phyloP scores from a whole-genome alignment of 345 rosid genomes.

The Hibiscus trionum region DNA sequence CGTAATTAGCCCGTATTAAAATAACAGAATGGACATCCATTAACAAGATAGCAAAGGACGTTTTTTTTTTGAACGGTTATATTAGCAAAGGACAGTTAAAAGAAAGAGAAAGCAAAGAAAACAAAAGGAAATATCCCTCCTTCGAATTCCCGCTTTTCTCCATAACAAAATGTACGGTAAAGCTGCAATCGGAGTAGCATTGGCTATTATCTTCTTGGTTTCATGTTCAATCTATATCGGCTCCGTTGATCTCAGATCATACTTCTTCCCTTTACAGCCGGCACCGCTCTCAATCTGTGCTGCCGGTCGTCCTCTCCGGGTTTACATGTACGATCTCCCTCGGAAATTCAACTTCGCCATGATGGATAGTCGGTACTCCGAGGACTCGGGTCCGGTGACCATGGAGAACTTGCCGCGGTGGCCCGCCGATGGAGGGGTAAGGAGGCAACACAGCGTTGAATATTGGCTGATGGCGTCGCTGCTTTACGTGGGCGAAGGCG shows the following conservation, averaged over 20 bases:
- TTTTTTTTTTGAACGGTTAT: too few relatives aligned
- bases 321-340: conserved; percentile 94
- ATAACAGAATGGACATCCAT: not conserved
- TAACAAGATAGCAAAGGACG: not conserved
- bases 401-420: conserved; percentile 58
- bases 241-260: conserved; percentile 45
- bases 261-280: conserved; percentile 46
- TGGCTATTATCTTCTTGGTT: conserved; percentile 33
- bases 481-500: conserved; percentile 30
- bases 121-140: not conserved
- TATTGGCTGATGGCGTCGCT: conserved; percentile 97
- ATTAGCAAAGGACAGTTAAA: not conserved
- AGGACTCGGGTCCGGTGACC: conserved; percentile 43
- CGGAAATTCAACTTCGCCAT: conserved; percentile 70
- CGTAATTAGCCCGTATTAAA: not conserved
- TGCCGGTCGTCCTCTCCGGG: conserved; percentile 37
- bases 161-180: conserved; percentile 36
- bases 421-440: conserved; percentile 55
- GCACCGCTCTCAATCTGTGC: conserved; percentile 16
- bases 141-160: not conserved
- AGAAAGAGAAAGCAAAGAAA: not conserved
- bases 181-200: conserved; percentile 24
- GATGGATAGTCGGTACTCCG: conserved; percentile 42
- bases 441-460: conserved; percentile 86
- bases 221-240: conserved; percentile 46